phyloP scores from a whole-genome alignment of 257 asterid genomes.

The Przewalskia tangutica region DNA sequence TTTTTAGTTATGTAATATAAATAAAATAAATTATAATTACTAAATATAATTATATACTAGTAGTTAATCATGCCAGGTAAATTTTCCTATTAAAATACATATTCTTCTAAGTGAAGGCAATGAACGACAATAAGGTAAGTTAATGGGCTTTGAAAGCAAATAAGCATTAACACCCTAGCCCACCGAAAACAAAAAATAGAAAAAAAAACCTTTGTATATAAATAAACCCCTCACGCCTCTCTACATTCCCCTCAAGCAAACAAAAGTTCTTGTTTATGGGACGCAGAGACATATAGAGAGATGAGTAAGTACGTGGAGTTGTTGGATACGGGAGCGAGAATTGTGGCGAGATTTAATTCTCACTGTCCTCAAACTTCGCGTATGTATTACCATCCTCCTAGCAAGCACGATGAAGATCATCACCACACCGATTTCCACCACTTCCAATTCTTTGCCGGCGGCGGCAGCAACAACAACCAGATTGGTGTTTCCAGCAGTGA shows the following conservation, averaged over 20 bases:
- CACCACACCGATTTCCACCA: neutral
- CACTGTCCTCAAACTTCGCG: constrained; percentile 72
- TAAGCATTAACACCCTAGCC: neutral
- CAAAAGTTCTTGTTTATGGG: neutral
- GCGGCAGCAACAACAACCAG: neutral
- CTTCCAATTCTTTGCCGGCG: neutral
- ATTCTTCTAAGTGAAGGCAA: neutral
- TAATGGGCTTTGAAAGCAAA: neutral
- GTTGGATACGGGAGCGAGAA: constrained; percentile 35
- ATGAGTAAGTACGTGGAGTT: constrained; percentile 46
- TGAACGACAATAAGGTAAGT: neutral
- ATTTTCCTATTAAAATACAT: neutral
- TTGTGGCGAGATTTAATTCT: constrained; percentile 43
- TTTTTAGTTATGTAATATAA: too few species aligned
- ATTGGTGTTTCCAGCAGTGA: constrained; percentile 4
- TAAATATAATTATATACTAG: too few species aligned
- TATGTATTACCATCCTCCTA: constrained; percentile 63
- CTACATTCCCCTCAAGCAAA: neutral
- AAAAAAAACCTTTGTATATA: neutral
- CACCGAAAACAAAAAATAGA: neutral
- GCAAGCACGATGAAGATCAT: neutral
- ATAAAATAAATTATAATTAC: too few species aligned
- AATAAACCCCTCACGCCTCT: neutral
- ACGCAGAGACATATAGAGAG: neutral
- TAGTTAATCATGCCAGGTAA: too few species aligned